A percentile compares a stretch with the other conserved stretches of the same genome.
Evolutionary conservation across 1,284 basidiomycete genomes (phyloP).

Genomic region (Boletellus deceptivus): DNA sequence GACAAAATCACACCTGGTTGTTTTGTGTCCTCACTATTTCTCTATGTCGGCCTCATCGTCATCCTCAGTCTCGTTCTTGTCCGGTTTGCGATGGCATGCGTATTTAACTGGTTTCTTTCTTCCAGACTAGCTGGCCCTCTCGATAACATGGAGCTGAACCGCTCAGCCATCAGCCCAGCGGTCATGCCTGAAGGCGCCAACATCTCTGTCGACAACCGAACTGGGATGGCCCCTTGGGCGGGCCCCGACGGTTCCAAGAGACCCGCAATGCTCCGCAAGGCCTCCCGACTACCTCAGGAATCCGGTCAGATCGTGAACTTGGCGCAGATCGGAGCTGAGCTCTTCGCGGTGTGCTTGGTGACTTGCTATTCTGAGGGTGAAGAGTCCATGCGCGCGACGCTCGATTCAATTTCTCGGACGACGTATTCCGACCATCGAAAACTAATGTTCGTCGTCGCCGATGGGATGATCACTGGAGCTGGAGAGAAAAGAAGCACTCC

Average conservation of each 20-base stretch:
- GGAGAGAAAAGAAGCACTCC: conserved; percentile 95
- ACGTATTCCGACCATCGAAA: conserved; percentile 92
- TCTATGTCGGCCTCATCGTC: conserved; percentile 90
- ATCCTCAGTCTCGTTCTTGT: conserved; percentile 89
- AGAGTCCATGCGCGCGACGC: conserved; percentile 86
- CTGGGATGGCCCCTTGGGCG: conserved; percentile 94
- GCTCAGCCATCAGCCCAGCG: conserved; percentile 85
- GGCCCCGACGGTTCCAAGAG: conserved; percentile 53
- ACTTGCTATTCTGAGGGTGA: conserved; percentile 98
- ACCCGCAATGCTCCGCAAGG: conserved; percentile 36
- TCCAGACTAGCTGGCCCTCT: conserved; percentile 75
- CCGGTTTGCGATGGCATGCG: conserved; percentile 93
- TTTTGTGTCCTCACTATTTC: conserved; percentile 86
- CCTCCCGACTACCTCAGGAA: conserved; percentile 41
- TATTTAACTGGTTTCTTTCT: conserved; percentile 96
- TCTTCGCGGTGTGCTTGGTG: conserved; percentile 93
- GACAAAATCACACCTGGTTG: conserved; percentile 97
- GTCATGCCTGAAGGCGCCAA: conserved; percentile 96
- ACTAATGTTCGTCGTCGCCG: conserved; percentile 92
- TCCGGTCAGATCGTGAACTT: conserved; percentile 72
- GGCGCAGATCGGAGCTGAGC: conserved; percentile 87
- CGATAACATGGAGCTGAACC: conserved; percentile 61
- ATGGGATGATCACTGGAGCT: conserved; percentile 98
- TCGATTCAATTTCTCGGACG: conserved; percentile 90
- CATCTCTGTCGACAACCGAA: conserved; percentile 81